Evolutionary conservation across 2,329 filamentous ascomycete genomes (phyloP), one percentile per base, ranked within the genome.

Genomic region (Alternaria panax): DNA sequence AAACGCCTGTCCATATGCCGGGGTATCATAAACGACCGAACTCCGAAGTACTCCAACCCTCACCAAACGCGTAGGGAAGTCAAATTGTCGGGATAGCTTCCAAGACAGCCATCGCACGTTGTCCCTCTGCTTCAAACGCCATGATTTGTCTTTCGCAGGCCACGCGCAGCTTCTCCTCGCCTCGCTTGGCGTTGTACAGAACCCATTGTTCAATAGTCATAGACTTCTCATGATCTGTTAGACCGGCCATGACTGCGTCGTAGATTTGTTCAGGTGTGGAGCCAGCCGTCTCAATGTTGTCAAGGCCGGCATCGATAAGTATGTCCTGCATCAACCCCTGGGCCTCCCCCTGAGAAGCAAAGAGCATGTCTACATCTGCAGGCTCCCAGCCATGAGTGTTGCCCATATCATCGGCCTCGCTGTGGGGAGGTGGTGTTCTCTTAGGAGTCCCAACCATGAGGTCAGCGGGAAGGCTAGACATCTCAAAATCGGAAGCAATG

Each of bases 201-300:
- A 99, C 90, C 92, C 94, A 99, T 77, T 97, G 89, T 76, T 97
- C 92, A 0, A 98, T 92, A 5, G 89, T 94, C 93, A 99, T 97
- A 36, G 85, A 83, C 81, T 90, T 93, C 81, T 98, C 95, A 0
- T 88, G 86, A 53, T 85, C 90, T 2, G 86, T 90, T 53, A 99
- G 79, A 14, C 86, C 86, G 0, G 83, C 83, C 12, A 86, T 87
- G 38, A 84, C 81, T 12, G 72, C 76, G 56, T 81, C 82, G 16
- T 89, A 75, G 25, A 87, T 62, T 5, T 60, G 80, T 9, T 80
- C 63, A 0, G 67, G 45, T 3, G 64, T 66, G 12, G 65, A 54
- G 1, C 63, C 64, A 18, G 64, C 54, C 0, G 63, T 51, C 14
- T 66, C 59, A 40, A 75, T 67, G n/a, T 72, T 69, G 25, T 76